Base-by-base conservation (phyloP, 345 rosid genomes). In the Noccaea bulbosa region DNA sequence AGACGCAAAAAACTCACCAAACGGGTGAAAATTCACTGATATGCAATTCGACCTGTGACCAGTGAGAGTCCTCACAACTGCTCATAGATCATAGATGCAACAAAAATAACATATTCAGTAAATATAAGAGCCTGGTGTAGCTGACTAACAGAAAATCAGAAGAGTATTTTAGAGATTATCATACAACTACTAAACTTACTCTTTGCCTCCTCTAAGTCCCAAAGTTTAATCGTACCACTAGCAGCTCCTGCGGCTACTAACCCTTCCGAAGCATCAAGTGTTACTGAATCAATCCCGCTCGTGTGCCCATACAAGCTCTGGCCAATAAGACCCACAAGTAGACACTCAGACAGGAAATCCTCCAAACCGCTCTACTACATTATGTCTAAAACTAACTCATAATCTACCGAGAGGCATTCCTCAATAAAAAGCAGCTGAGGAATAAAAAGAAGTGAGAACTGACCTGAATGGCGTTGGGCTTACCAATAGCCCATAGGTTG, bases 401-500 rank as follows among this genome's bases (percentile, higher is more conserved):
- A 40, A 60, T 11, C 35, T 12, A 54, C 58, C 1, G 11, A 67
- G 10, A 61, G 16, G 49, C 69, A 65, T 11, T 55, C 53, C 14
- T 1, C 2, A 35, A 53, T 0, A 15, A n/a, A 52, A 52, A 52
- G 64, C 57, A 45, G 32, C 8, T 51, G 52, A 62, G 20, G 11
- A 45, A 17, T 17, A 17, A 17, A 55, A 3, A 55, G 64, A 48
- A 44, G 60, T 40, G 59, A 56, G 82, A 80, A 84, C 93, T 89
- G 61, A 93, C 99, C 97, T 78, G 82, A 67, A 84, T 83, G 48
- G 99, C 92, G 43, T 95, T 95, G 78, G 99, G 99, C 80, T 95
- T 95, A 73, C 99, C 99, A 47, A 95, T 95, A 80, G 99, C 93
- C 99, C 99, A 95, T 20, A 95, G 89, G 81, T 95, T 95, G 50